Base-by-base conservation (phyloP, 192 early-diverging fungal genomes). In the Dissophora ornata region DNA sequence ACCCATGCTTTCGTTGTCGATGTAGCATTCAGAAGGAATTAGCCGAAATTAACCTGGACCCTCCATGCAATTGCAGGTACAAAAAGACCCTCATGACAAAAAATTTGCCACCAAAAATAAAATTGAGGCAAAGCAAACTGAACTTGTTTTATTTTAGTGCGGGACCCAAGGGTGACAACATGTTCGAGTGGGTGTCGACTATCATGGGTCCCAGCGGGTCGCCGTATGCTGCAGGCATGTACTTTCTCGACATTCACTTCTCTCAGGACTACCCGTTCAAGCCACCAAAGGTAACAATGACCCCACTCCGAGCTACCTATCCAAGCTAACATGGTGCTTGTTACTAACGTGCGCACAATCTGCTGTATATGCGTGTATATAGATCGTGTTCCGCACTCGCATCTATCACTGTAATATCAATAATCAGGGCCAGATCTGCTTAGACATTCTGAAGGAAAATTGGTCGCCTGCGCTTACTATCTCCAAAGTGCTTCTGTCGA, bases 371-470 rank as follows among this genome's bases (percentile, higher is more conserved):
- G 6, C 46, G 2, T 36, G 15, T n/a, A n/a, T n/a, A n/a, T 64
- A 92, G 94, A 89, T 96, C 29, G 85, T 86, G 5, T 98, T 94
- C 85, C 88, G 91, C 32, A 98, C 97, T 22, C 90, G 92, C 44
- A 97, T 98, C 47, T 98, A 97, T 69, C 96, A 98, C 80, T 97
- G 96, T 86, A 98, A 98, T 71, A 94, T 98, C 81, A 96, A 95
- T 79, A 90, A 86, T 56, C 88, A 89, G 66, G 97, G 97, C 16
- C 86, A 86, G 49, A 97, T 98, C 57, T 98, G 97, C 82, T 82
- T 98, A 61, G 95, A 97, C 54, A 95, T 97, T 33, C 81, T 98
- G 34, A 98, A 98, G 81, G 96, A 98, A 69, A 96, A 98, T 74
- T 98, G 96, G 97, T 94, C 92, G 46, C 97, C 96, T 21, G 95